Percentiles rank a stretch among this genome's conserved stretches.
Conservation (phyloP, 805 yeast genomes). For the Candida ponderosae region DNA sequence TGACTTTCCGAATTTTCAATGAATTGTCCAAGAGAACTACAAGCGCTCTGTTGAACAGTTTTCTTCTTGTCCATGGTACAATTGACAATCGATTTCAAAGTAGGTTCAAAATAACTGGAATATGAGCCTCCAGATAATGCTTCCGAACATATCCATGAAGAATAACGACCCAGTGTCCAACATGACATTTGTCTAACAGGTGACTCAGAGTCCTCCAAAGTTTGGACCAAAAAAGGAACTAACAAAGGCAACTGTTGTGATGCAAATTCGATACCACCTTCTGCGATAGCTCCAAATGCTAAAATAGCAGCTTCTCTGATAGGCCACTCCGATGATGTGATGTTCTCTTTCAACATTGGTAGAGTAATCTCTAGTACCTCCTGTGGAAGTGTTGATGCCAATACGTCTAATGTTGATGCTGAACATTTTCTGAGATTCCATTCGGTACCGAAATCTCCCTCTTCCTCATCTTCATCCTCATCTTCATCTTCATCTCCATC, state of each 20-base stretch:
- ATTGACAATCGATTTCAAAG: conserved; percentile 64
- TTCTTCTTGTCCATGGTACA: conserved; percentile 80
- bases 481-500: conserved; percentile 50
- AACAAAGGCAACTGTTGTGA: conserved; percentile 68
- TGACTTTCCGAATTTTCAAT: conserved; percentile 67
- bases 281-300: conserved; percentile 93
- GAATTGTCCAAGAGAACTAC: conserved; percentile 77
- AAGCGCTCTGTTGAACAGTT: conserved; percentile 93
- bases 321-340: conserved; percentile 74
- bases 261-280: conserved; percentile 72
- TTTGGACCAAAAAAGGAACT: conserved; percentile 77
- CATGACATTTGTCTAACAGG: conserved; percentile 89
- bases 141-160: conserved; percentile 73
- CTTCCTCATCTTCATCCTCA: conserved; percentile 69
- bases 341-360: conserved; percentile 67
- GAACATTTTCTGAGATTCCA: conserved; percentile 94
- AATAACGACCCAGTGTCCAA: conserved; percentile 89
- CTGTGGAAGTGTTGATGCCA: conserved; percentile 62
- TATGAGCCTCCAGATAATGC: conserved; percentile 54
- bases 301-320: conserved; percentile 88
- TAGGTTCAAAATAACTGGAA: conserved; percentile 64
- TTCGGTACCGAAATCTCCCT: conserved; percentile 56
- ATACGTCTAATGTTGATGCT: conserved; percentile 84
- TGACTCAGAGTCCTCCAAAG: conserved; percentile 68
- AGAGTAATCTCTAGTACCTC: conserved; percentile 60